Base-by-base conservation (phyloP, 2,329 filamentous ascomycete genomes). In the Diaporthe nobilis region DNA sequence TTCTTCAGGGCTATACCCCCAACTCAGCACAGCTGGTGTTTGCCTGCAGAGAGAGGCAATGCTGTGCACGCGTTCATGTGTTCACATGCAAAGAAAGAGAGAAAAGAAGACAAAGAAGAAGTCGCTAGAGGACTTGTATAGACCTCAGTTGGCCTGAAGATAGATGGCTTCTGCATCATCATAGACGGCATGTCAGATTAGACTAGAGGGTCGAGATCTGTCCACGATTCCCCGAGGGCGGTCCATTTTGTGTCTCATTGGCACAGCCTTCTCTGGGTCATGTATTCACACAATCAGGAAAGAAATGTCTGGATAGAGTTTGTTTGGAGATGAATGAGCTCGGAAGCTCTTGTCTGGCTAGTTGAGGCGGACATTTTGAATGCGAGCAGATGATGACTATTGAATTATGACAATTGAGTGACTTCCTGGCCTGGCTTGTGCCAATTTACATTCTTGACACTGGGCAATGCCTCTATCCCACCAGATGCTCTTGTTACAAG, bases 141-240 rank as follows among this genome's bases (percentile, higher is more conserved):
- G 74, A 73, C 74, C 68, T 75, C 74, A 47, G 55, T 37, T 42
- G 42, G 60, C 74, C 70, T 53, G 74, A 75, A 55, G 42, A 75
- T 73, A 72, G 73, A 75, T 75, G 60, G 47, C 31, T 47, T 61
- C 25, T 65, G 39, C 49, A 72, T 63, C 74, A 68, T 68, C 51
- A 68, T 75, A 73, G 74, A 75, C 25, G 58, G 74, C 44, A 39
- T 60, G 51, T 67, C 47, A 15, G 34, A 49, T 42, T 73, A 73
- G 60, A 73, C 42, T 68, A 39, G 70, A 47, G 42, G 60, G n/a
- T n/a, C 61, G 63, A 71, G 39, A 44, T 44, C 28, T 44, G 3
- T 5, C 34, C 17, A 20, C 15, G 0, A 10, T 9, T n/a, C 25
- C 9, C n/a, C 10, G 0, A 13, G 12, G 57, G 28, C 15, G 31